Conservation (phyloP, 2,329 filamentous ascomycete genomes). For the Colletotrichum lini region DNA sequence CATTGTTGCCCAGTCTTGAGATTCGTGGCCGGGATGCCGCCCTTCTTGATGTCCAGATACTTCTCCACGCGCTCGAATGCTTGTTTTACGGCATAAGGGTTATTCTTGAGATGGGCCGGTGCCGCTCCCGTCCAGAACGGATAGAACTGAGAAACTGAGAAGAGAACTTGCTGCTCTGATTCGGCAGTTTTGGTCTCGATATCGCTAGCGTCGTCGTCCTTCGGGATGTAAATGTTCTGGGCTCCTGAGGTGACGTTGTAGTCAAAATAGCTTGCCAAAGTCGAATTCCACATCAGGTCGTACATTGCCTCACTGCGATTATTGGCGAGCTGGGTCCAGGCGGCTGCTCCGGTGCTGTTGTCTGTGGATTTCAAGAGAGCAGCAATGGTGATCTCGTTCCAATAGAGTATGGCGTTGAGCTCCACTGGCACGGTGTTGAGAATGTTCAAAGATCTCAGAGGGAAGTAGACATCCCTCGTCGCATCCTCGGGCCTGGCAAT, state of each 20-base stretch:
- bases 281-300: conserved; percentile 74
- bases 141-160: conserved; percentile 73
- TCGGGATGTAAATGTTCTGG: conserved; percentile 69
- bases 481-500: conserved; percentile 71
- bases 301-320: conserved; percentile 74
- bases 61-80: conserved; percentile 68
- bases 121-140: conserved; percentile 80
- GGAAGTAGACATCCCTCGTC: conserved; percentile 73
- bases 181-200: conserved; percentile 63
- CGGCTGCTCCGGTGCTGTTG: conserved; percentile 63
- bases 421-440: conserved; percentile 73
- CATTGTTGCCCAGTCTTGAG: conserved; percentile 74
- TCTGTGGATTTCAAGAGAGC: conserved; percentile 66
- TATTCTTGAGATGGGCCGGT: conserved; percentile 67
- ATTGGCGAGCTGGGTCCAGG: conserved; percentile 65
- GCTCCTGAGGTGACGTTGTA: conserved; percentile 73
- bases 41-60: conserved; percentile 66
- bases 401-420: conserved; percentile 78
- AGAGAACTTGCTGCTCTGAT: conserved; percentile 68
- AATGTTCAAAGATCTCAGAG: conserved; percentile 74
- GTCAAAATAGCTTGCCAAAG: conserved; percentile 76
- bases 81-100: conserved; percentile 69
- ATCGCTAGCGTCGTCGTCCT: conserved; percentile 61
- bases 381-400: conserved; percentile 73
- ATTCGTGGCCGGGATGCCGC: conserved; percentile 75